Evolutionary conservation across 805 yeast genomes (phyloP).

Genomic region (Candida maesae): DNA sequence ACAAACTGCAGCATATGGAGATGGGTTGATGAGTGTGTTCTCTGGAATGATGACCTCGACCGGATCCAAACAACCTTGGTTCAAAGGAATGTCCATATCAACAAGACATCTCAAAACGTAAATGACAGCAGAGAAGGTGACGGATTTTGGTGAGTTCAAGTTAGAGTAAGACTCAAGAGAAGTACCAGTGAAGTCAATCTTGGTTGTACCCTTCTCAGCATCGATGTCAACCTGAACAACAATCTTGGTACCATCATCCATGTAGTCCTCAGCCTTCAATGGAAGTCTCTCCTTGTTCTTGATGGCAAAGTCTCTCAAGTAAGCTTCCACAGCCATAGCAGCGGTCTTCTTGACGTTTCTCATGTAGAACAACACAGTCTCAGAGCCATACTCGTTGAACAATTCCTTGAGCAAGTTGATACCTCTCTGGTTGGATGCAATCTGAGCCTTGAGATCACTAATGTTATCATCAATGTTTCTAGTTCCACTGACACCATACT

Average conservation of each 20-base stretch:
- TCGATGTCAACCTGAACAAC: conserved; percentile 39
- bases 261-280: conserved; percentile 42
- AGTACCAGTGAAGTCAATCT: conserved; percentile 51
- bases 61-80: conserved; percentile 88
- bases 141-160: conserved; percentile 53
- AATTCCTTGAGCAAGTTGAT: conserved; percentile 40
- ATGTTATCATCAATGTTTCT: conserved; percentile 52
- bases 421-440: conserved; percentile 52
- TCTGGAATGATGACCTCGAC: conserved; percentile 42
- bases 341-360: conserved; percentile 42
- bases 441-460: conserved; percentile 45
- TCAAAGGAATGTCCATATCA: conserved; percentile 83
- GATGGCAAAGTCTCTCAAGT: conserved; percentile 36
- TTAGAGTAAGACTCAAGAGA: conserved; percentile 50
- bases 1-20: conserved; percentile 42
- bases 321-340: conserved; percentile 41
- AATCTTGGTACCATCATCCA: conserved; percentile 56
- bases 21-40: conserved; percentile 33
- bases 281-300: conserved; percentile 35
- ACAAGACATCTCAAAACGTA: conserved; percentile 57
- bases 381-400: conserved; percentile 40
- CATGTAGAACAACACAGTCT: conserved; percentile 45
- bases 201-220: conserved; percentile 36
- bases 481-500: conserved; percentile 52
- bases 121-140: conserved; percentile 49